These are phyloP conservation scores for Hymenoscyphus fructigenus DNA, from an alignment of 2,329 filamentous ascomycete genomes.

Conservation along the genomic window DNA sequence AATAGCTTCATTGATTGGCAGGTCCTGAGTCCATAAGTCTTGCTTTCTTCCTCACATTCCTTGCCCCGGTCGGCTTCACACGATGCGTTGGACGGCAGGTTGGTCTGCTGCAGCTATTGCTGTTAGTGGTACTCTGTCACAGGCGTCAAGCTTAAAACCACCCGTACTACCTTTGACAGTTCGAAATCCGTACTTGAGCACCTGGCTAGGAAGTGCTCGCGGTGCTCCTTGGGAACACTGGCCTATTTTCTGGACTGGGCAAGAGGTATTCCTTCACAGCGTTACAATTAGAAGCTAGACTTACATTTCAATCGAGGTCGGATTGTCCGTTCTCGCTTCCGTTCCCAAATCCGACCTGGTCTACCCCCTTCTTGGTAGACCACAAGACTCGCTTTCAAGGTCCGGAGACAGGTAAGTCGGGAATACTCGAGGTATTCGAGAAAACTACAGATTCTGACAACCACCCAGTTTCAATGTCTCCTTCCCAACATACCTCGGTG, in stretches of 20 bases:
- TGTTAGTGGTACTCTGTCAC: conserved; percentile 31
- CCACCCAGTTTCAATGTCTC: conserved; percentile 53
- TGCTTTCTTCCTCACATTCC: neutral
- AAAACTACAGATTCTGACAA: conserved; percentile 5
- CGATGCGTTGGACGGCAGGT: conserved; percentile 35
- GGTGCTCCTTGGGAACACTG: conserved; percentile 77
- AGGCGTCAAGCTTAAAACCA: conserved; percentile 54
- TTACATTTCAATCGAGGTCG: conserved; percentile 44
- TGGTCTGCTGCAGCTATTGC: conserved; percentile 32
- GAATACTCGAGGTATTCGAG: too few relatives aligned
- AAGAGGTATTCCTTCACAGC: conserved; percentile 46
- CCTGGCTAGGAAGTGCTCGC: conserved; percentile 65
- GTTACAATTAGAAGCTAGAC: neutral
- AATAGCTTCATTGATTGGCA: conserved; percentile 1
- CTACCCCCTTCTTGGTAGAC: conserved; percentile 64
- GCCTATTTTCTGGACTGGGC: conserved; percentile 83
- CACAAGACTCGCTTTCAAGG: conserved; percentile 58
- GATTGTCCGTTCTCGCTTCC: conserved; percentile 62
- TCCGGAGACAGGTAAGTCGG: conserved; percentile 38
- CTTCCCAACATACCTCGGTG: conserved; percentile 58
- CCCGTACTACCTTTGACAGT: conserved; percentile 58
- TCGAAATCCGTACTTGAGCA: conserved; percentile 59
- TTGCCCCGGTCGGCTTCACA: neutral
- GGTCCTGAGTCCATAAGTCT: conserved; percentile 6
- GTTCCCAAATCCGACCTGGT: conserved; percentile 58